Base-by-base conservation (phyloP, 495 filamentous ascomycete species). In the Xylaria scruposa region DNA sequence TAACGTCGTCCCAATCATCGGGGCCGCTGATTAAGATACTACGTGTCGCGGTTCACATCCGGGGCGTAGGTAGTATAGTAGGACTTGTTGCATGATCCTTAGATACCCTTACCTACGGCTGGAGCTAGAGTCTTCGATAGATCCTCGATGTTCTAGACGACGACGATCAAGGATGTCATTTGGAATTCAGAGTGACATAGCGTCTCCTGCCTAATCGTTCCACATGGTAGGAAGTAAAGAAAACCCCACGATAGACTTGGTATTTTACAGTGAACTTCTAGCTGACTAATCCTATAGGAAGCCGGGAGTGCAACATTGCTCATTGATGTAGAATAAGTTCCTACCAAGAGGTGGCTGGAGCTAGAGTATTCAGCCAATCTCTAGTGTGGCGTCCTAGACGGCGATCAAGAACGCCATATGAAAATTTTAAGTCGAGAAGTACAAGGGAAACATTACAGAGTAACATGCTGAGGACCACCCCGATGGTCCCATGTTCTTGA, bases 1-100 rank as follows among this genome's bases (percentile, higher is more conserved):
- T 60, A 69, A 69, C 67, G 29, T 69, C 36, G 60, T 69, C 26
- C 49, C 40, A 33, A 31, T 44, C 33, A 10, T n/a, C 66, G 51
- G 65, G 49, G 12, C 46, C 5, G 49, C 49, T 67, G 65, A 51
- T 33, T 67, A 29, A 51, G 33, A 38, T 56, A 21, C 36, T 56
- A 56, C 65, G 9, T 54, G 3, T 26, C 49, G 36, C 65, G 47
- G 65, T n/a, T 56, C 9, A 4, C 36, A 67, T 36, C 49, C 49
- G 49, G 65, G 36, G 9, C 47, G 47, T 26, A 31, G 63, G 47
- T 67, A 53, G 62, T 40, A 38, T 44, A 24, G 38, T 63, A 63
- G 60, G 60, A 63, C 60, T 63, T 63, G 33, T n/a, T n/a, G 33
- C 58, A 38, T 60, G 38, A 21, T 29, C 33, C 58, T 4, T 21